Percentiles rank a stretch among this genome's conserved stretches.
phyloP scores from a whole-genome alignment of 2,329 filamentous ascomycete genomes.

The Trichoderma koningiopsis region DNA sequence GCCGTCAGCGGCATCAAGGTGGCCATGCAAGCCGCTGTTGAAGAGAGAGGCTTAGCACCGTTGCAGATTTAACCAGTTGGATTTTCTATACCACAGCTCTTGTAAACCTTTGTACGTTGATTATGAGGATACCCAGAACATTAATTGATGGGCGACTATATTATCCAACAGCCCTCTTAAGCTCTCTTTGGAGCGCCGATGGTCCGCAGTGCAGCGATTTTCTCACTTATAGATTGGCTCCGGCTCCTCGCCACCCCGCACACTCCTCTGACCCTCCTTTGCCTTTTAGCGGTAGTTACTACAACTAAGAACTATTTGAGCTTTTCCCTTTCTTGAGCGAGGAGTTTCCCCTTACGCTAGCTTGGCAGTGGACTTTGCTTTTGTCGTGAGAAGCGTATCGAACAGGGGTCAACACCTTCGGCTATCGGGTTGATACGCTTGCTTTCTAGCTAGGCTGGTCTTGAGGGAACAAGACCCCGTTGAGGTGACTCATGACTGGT shows the following conservation, averaged over 20 bases:
- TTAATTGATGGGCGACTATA: too few relatives aligned
- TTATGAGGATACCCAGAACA: too few relatives aligned
- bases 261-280: too few relatives aligned
- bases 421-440: neutral
- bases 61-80: conserved; percentile 43
- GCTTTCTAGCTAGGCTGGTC: neutral
- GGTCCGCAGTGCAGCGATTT: too few relatives aligned
- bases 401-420: neutral
- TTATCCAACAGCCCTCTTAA: too few relatives aligned
- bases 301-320: too few relatives aligned
- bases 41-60: conserved; percentile 56
- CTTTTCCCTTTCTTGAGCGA: neutral
- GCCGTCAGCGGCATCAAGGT: conserved; percentile 49
- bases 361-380: neutral
- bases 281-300: too few relatives aligned
- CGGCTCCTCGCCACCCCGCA: too few relatives aligned
- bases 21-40: conserved; percentile 58
- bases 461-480: neutral
- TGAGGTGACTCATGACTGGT: too few relatives aligned
- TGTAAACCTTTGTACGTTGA: neutral
- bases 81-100: neutral
- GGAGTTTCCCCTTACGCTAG: neutral
- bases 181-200: too few relatives aligned
- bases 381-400: neutral
- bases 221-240: too few relatives aligned